Conservation (phyloP, 2,329 filamentous ascomycete genomes). For the Talaromyces sp. region DNA sequence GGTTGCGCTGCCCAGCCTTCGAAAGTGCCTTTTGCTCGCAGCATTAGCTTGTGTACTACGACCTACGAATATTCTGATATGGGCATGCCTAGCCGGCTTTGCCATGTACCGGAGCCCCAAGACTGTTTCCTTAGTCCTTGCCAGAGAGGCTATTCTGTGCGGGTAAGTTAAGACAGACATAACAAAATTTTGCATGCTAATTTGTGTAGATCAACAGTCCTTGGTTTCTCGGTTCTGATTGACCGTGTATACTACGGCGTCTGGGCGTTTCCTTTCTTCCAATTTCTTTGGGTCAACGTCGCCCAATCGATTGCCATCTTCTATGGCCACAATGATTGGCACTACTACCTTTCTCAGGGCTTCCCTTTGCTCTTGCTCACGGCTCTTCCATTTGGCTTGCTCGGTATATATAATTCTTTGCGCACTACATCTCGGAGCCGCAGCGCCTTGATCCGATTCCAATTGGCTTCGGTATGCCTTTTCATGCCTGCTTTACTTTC, state of each 20-base stretch:
- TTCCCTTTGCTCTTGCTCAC: slow-evolving; percentile 82
- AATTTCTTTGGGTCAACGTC: slow-evolving; percentile 87
- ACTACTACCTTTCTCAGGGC: slow-evolving; percentile 90
- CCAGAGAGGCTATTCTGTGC: slow-evolving; percentile 61
- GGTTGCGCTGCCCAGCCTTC: slow-evolving; percentile 39
- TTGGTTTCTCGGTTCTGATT: slow-evolving; percentile 58
- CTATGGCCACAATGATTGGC: slow-evolving; percentile 83
- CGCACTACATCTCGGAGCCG: background rate
- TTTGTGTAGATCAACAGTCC: slow-evolving; percentile 45
- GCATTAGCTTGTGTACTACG: slow-evolving; percentile 78
- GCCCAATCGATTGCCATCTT: slow-evolving; percentile 82
- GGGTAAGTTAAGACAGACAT: slow-evolving; percentile 25
- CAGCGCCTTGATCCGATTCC: slow-evolving; percentile 36
- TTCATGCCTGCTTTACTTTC: slow-evolving; percentile 62
- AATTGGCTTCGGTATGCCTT: slow-evolving; percentile 54
- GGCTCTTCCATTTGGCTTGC: slow-evolving; percentile 67
- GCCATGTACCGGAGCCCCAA: slow-evolving; percentile 42
- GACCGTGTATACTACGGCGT: slow-evolving; percentile 76
- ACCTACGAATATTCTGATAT: slow-evolving; percentile 84
- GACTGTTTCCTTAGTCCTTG: slow-evolving; percentile 45
- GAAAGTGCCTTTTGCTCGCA: slow-evolving; percentile 65
- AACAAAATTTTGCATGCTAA: background rate
- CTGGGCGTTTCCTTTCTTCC: slow-evolving; percentile 84
- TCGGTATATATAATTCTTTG: slow-evolving; percentile 55
- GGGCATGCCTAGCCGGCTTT: slow-evolving; percentile 61